Evolutionary conservation across 1,284 basidiomycete genomes (phyloP).

Genomic region (Mycena sp.): DNA sequence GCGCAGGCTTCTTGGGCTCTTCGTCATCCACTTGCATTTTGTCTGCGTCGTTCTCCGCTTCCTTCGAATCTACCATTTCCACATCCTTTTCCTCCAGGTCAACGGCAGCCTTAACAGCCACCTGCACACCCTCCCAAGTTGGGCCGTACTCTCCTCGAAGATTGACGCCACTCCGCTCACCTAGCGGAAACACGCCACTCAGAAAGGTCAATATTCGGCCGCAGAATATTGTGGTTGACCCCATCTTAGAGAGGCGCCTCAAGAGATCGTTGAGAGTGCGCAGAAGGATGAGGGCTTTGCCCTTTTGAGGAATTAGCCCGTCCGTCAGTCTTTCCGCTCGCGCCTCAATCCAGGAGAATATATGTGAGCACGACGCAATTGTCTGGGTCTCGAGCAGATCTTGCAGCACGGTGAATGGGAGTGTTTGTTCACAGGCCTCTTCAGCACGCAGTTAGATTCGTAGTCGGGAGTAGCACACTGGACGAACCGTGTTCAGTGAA

Average conservation of each 20-base stretch:
- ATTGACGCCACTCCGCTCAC: constrained; percentile 92
- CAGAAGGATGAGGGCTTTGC: constrained; percentile 86
- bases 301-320: constrained; percentile 84
- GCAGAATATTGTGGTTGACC: constrained; percentile 84
- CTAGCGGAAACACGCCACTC: constrained; percentile 85
- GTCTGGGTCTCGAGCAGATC: constrained; percentile 86
- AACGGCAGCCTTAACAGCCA: constrained; percentile 38
- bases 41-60: constrained; percentile 36
- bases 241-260: constrained; percentile 85
- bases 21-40: constrained; percentile 52
- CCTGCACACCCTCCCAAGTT: constrained; percentile 75
- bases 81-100: constrained; percentile 42
- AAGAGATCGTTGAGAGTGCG: constrained; percentile 89
- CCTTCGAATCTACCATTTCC: constrained; percentile 39
- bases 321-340: constrained; percentile 72
- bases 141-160: constrained; percentile 86
- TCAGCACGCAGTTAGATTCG: neutral
- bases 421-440: constrained; percentile 54
- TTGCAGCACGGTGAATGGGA: constrained; percentile 72
- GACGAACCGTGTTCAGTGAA: constrained; percentile 77
- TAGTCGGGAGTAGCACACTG: neutral
- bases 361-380: constrained; percentile 80
- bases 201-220: constrained; percentile 90
- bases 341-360: constrained; percentile 86
- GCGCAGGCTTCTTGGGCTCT: constrained; percentile 44